Conservation (phyloP, 2,329 filamentous ascomycete genomes). For the Aspergillus puulaauensis region DNA sequence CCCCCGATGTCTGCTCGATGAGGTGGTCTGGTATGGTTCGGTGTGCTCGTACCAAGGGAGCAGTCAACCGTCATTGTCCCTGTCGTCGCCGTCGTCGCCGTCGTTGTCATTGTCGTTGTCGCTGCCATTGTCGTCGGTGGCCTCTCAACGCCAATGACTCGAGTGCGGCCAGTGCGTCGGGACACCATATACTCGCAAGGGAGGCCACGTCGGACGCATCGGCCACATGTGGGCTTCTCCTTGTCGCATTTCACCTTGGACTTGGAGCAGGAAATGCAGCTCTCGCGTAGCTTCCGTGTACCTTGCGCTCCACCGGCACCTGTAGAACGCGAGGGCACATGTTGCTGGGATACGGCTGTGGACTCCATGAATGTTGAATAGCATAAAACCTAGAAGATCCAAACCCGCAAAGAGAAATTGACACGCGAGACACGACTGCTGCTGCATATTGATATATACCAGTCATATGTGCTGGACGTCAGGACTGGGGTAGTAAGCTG, state of each 20-base stretch:
- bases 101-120: not conserved
- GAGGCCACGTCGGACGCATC: constrained; percentile 8
- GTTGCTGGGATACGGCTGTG: not conserved
- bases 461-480: not conserved
- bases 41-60: not conserved
- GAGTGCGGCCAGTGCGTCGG: constrained; percentile 9
- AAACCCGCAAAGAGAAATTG: not conserved
- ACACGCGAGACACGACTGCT: not conserved
- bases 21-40: not conserved
- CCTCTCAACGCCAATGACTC: constrained; percentile 1
- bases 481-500: not conserved
- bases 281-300: constrained; percentile 8
- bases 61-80: not conserved
- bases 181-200: constrained; percentile 11
- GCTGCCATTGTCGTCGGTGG: not conserved
- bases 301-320: not conserved
- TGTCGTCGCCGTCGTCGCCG: not conserved
- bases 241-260: constrained; percentile 12
- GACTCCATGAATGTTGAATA: not conserved
- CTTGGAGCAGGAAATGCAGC: constrained; percentile 8
- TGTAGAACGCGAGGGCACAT: not conserved
- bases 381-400: not conserved
- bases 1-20: not conserved
- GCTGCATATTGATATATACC: not conserved
- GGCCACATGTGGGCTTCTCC: constrained; percentile 7